Evolutionary conservation across 495 filamentous ascomycete species (phyloP).

Genomic region (Trypethelium eluteriae): DNA sequence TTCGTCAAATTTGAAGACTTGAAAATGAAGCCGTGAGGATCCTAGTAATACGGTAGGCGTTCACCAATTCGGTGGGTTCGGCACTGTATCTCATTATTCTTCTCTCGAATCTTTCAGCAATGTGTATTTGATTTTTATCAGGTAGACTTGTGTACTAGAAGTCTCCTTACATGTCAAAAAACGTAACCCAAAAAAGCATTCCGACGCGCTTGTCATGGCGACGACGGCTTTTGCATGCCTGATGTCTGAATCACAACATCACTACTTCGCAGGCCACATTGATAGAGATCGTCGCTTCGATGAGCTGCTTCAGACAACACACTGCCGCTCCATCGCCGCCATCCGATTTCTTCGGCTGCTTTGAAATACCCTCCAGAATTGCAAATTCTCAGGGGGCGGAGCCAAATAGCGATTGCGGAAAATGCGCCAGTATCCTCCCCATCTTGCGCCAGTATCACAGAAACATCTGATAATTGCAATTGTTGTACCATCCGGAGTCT

Average conservation of each 20-base stretch:
- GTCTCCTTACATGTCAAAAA: neutral
- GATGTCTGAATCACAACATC: neutral
- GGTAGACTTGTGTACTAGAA: neutral
- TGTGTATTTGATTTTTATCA: neutral
- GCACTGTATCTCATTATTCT: neutral
- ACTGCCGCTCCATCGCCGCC: neutral
- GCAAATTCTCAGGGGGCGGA: neutral
- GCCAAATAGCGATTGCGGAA: neutral
- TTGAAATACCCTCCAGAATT: neutral
- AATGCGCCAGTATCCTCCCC: neutral
- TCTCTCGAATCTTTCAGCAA: neutral
- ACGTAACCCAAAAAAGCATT: neutral
- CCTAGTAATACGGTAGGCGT: no score
- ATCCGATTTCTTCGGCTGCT: neutral
- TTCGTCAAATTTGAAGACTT: no score
- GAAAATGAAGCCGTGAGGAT: no score
- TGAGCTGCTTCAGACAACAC: neutral
- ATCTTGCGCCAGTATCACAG: neutral
- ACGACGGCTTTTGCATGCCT: neutral
- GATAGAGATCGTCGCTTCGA: neutral
- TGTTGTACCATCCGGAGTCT: neutral
- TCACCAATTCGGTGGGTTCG: neutral
- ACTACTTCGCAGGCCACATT: neutral
- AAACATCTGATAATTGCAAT: neutral
- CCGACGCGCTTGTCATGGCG: neutral